These are phyloP conservation scores for Austroboletus novae-zelandiae DNA, from an alignment of 1,284 basidiomycete species.

Conservation along the genomic window DNA sequence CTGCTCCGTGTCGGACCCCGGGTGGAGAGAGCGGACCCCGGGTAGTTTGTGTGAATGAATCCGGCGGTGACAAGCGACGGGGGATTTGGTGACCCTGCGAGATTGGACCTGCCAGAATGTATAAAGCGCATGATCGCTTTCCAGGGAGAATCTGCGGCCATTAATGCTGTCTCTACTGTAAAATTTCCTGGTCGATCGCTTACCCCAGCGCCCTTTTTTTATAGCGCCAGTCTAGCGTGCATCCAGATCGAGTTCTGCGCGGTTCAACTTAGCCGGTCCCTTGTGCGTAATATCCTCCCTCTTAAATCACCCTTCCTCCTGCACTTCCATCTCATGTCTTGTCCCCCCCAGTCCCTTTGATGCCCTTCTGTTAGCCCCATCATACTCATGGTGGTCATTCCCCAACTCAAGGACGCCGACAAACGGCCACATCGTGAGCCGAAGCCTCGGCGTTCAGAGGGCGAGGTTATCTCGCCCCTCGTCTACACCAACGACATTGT, in stretches of 20 bases:
- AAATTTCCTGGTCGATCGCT: constrained; percentile 21
- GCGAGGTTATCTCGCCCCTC: constrained; percentile 54
- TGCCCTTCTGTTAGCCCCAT: constrained; percentile 21
- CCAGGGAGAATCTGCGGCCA: constrained; percentile 13
- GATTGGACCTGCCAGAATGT: constrained; percentile 5
- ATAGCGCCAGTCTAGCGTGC: constrained; percentile 13
- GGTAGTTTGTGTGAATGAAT: not conserved
- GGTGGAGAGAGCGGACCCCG: not conserved
- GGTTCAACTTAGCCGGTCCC: constrained; percentile 6
- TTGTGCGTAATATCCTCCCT: constrained; percentile 18
- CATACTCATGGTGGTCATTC: constrained; percentile 28
- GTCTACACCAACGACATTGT: constrained; percentile 46
- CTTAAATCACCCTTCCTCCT: constrained; percentile 6
- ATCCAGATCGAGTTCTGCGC: not conserved
- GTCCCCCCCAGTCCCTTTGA: constrained; percentile 16
- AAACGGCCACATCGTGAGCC: constrained; percentile 42
- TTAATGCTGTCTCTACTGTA: constrained; percentile 8
- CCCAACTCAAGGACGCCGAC: constrained; percentile 46
- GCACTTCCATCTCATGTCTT: not conserved
- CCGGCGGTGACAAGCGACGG: constrained; percentile 17
- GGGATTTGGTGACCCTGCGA: constrained; percentile 19
- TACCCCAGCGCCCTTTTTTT: constrained; percentile 13
- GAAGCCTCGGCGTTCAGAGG: constrained; percentile 41
- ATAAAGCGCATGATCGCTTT: constrained; percentile 17
- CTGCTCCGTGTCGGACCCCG: constrained; percentile 22